Evolutionary conservation across 2,329 filamentous ascomycete genomes (phyloP).

Genomic region (Colletotrichum noveboracense): DNA sequence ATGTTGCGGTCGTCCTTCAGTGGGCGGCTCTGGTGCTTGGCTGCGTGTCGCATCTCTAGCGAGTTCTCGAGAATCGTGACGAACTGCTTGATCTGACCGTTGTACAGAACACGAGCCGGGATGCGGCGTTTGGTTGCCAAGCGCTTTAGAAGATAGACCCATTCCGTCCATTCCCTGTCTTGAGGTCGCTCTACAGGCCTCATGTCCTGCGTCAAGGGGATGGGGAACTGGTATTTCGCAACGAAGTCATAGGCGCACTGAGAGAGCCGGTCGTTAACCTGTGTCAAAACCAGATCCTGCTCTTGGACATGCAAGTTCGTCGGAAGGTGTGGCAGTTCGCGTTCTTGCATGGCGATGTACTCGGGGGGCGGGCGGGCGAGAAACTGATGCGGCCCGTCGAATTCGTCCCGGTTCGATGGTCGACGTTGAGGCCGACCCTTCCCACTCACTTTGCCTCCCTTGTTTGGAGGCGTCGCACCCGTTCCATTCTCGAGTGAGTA

Average conservation of each 20-base stretch:
- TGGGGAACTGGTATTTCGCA: slow-evolving; percentile 89
- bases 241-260: slow-evolving; percentile 91
- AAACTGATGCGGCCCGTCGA: slow-evolving; percentile 86
- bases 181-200: slow-evolving; percentile 75
- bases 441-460: slow-evolving; percentile 46
- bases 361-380: slow-evolving; percentile 74
- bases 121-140: slow-evolving; percentile 87
- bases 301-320: slow-evolving; percentile 84
- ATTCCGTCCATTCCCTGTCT: slow-evolving; percentile 89
- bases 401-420: slow-evolving; percentile 84
- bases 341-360: slow-evolving; percentile 77
- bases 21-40: slow-evolving; percentile 81
- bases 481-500: slow-evolving; percentile 61
- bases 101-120: slow-evolving; percentile 82
- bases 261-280: slow-evolving; percentile 84
- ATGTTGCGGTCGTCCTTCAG: slow-evolving; percentile 90
- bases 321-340: slow-evolving; percentile 80
- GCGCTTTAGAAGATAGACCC: slow-evolving; percentile 86
- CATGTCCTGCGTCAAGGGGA: slow-evolving; percentile 83
- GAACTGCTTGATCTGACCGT: slow-evolving; percentile 90
- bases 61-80: slow-evolving; percentile 89
- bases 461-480: slow-evolving; percentile 43
- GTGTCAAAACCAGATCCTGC: slow-evolving; percentile 79
- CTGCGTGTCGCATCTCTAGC: slow-evolving; percentile 84
- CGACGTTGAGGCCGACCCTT: slow-evolving; percentile 66